A percentile compares a stretch with the other conserved stretches of the same genome.
Evolutionary conservation across 768 basidiomycete species (phyloP).

Genomic region (Amanita brunnescens): DNA sequence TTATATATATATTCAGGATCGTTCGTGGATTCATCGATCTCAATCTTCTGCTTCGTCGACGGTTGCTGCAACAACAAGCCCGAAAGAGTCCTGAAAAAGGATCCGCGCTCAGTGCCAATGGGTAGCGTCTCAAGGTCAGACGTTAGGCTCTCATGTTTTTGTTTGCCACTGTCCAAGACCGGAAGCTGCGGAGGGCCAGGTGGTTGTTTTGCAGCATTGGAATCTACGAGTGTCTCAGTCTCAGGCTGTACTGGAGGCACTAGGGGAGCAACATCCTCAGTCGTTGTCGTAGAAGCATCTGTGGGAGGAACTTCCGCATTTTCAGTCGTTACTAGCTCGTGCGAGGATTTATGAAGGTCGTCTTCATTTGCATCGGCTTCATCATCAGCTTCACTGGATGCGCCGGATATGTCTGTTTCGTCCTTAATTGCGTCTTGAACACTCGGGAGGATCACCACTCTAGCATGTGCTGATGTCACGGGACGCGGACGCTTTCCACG

Average conservation of each 20-base stretch:
- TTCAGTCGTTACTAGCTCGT: constrained; percentile 20
- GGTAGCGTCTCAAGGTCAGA: constrained; percentile 44
- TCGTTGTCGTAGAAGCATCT: constrained; percentile 13
- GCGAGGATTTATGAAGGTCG: constrained; percentile 21
- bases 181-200: constrained; percentile 46
- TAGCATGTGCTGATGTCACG: constrained; percentile 80
- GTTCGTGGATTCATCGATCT: constrained; percentile 57
- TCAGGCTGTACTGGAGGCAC: constrained; percentile 9
- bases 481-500: constrained; percentile 83
- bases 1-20: constrained; percentile 92
- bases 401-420: constrained; percentile 67
- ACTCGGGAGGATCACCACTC: constrained; percentile 81
- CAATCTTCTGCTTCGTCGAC: constrained; percentile 43
- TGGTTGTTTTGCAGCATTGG: constrained; percentile 9
- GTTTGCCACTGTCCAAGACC: constrained; percentile 30
- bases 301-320: constrained; percentile 11
- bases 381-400: constrained; percentile 49
- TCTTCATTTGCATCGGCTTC: constrained; percentile 44
- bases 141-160: constrained; percentile 31
- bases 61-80: constrained; percentile 68
- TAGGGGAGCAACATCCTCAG: constrained; percentile 14
- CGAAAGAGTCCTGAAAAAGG: constrained; percentile 75
- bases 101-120: constrained; percentile 52
- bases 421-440: constrained; percentile 86
- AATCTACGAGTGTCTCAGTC: constrained; percentile 9